Evolutionary conservation across 2,329 filamentous ascomycete species (phyloP), one percentile per base, ranked within the genome.

Genomic region (Colletotrichum magnum): DNA sequence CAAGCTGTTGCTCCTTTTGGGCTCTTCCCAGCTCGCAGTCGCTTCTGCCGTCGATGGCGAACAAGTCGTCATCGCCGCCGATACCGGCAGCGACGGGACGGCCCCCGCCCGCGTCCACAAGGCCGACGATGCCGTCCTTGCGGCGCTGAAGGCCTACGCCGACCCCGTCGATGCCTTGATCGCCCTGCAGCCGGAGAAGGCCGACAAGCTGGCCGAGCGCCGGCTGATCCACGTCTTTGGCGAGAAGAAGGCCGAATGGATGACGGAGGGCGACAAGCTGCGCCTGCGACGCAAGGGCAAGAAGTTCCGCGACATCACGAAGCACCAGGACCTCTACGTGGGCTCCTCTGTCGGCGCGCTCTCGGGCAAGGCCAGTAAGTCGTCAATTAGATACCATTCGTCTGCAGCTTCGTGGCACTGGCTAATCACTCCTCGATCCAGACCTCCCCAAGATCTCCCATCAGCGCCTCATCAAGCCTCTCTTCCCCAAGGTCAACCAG

Each of bases 231-330:
- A 92, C 79, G 80, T 93, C 21, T 85, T 86, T 4, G 91, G 90
- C 4, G 88, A 88, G 64, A 83, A 90, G 73, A 90, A 80, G 73
- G 76, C 89, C 13, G 81, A 84, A 79, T 93, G 91, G 90, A 88
- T 94, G 53, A 92, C 89, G 0, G 91, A 94, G 74, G 87, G 92
- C 47, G 89, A 93, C 79, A 94, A 94, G 80, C 90, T 92, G 88
- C 86, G 85, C 70, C 80, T 94, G 54, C 87, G 89, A 73, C 83
- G 89, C 73, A 87, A 90, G 77, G 89, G 90, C 69, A 84, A 87
- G 74, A 92, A 90, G 77, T 94, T 94, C 82, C 91, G 92, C 82
- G 92, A 94, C 78, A 89, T 94, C 72, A 93, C 92, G 13, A 85
- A 90, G 67, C 86, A 87, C 58, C 82, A 86, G 43, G 86, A 89